These are phyloP conservation scores for Hanseniaspora occidentalis DNA, from an alignment of 805 yeast genomes.

Conservation along the genomic window DNA sequence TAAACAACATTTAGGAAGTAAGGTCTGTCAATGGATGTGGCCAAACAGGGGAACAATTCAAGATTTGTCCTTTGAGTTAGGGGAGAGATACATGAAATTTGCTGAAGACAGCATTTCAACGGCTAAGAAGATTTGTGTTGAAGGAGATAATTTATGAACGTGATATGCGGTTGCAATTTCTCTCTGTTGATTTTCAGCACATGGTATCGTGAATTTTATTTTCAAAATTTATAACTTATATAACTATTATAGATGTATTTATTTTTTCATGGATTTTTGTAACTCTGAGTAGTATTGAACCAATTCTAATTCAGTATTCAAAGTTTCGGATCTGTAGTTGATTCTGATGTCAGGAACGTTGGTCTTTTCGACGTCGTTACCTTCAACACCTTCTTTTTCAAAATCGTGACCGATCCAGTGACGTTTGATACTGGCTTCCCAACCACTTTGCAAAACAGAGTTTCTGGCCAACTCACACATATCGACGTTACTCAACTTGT, in stretches of 20 bases:
- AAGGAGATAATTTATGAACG: neutral
- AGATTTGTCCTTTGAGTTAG: constrained; percentile 12
- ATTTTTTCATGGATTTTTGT: constrained; percentile 3
- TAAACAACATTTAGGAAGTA: constrained; percentile 20
- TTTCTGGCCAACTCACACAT: constrained; percentile 94
- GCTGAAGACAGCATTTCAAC: neutral
- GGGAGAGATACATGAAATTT: constrained; percentile 13
- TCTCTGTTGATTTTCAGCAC: too few species aligned
- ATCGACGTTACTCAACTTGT: constrained; percentile 86
- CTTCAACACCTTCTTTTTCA: constrained; percentile 48
- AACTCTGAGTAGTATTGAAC: constrained; percentile 41
- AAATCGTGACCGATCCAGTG: constrained; percentile 84
- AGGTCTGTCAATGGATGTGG: constrained; percentile 19
- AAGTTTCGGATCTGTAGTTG: constrained; percentile 73
- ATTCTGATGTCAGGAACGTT: constrained; percentile 88
- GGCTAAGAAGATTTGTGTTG: constrained; percentile 1
- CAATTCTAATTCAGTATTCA: constrained; percentile 56
- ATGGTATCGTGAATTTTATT: neutral
- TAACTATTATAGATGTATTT: neutral
- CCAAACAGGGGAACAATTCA: constrained; percentile 11
- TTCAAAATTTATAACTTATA: neutral
- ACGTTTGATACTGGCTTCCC: constrained; percentile 71
- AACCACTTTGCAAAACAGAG: constrained; percentile 89
- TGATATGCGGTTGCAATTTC: too few species aligned
- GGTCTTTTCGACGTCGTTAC: constrained; percentile 85